A percentile compares a stretch with the other conserved stretches of the same genome.
These are phyloP conservation scores for Chaetomiaceae sp. DNA, from an alignment of 2,329 filamentous ascomycete species.

Conservation along the genomic window DNA sequence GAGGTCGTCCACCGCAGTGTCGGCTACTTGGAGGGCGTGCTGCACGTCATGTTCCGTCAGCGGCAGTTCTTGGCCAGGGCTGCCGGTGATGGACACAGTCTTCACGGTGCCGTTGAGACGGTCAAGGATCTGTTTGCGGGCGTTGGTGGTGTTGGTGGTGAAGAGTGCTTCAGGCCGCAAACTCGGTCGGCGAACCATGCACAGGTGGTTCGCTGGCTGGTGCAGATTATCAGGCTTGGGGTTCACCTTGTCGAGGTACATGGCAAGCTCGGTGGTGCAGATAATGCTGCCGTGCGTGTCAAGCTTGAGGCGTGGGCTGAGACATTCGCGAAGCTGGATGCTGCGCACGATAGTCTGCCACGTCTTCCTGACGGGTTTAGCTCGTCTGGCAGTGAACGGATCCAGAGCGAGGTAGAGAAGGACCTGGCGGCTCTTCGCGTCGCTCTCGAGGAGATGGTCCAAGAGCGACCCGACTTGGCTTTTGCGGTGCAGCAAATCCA, in stretches of 20 bases:
- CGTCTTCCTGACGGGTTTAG: slow-evolving; percentile 49
- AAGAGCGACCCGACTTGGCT: slow-evolving; percentile 51
- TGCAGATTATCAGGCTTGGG: slow-evolving; percentile 61
- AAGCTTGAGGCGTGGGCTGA: slow-evolving; percentile 48
- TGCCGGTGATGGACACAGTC: slow-evolving; percentile 34
- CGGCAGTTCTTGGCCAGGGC: slow-evolving; percentile 44
- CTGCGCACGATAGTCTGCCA: slow-evolving; percentile 39
- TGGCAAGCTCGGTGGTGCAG: slow-evolving; percentile 53
- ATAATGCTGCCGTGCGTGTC: slow-evolving; percentile 42
- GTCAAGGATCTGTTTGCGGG: slow-evolving; percentile 35
- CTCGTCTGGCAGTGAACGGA: slow-evolving; percentile 33
- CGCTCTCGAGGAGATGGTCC: slow-evolving; percentile 41
- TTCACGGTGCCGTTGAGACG: slow-evolving; percentile 36
- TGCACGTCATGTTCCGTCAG: slow-evolving; percentile 61
- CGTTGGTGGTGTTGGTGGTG: too few species aligned
- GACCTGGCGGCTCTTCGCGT: slow-evolving; percentile 36
- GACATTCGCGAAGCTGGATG: slow-evolving; percentile 41
- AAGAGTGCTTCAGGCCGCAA: slow-evolving; percentile 21
- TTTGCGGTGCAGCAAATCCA: slow-evolving; percentile 63
- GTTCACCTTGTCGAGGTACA: slow-evolving; percentile 61
- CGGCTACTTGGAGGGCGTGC: slow-evolving; percentile 80
- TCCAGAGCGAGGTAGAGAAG: slow-evolving; percentile 33
- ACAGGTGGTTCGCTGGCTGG: slow-evolving; percentile 53
- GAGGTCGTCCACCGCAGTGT: slow-evolving; percentile 75
- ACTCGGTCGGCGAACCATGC: slow-evolving; percentile 24